Conservation (phyloP, 345 rosid species). For the Sapria himalayana region DNA sequence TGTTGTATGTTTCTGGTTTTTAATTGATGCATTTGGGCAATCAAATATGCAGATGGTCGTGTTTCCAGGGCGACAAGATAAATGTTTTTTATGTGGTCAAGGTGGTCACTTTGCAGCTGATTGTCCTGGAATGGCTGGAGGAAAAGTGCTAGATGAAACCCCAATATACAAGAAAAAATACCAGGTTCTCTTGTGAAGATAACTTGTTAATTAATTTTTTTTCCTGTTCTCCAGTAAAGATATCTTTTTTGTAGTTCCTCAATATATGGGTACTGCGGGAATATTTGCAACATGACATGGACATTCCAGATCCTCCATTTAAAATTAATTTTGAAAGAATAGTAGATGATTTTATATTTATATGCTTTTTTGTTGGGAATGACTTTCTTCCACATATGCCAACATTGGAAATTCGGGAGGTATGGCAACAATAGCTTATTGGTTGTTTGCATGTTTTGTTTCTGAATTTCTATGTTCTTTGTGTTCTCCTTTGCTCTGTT, state of each 20-base stretch:
- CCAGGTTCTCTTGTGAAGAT: constrained; percentile 34
- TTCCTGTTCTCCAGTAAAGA: constrained; percentile 1
- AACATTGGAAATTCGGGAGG: constrained; percentile 96
- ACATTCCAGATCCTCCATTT: constrained; percentile 67
- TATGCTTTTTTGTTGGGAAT: constrained; percentile 97
- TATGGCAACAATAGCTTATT: constrained; percentile 11
- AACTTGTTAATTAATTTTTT: neutral
- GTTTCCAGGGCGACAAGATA: constrained; percentile 85
- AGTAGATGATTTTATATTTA: constrained; percentile 91
- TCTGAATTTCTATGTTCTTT: neutral
- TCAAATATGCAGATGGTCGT: constrained; percentile 45
- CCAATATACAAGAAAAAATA: constrained; percentile 94
- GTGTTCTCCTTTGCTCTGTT: too few species aligned
- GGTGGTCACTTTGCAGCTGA: constrained; percentile 94
- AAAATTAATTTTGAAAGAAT: constrained; percentile 59
- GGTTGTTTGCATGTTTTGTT: neutral
- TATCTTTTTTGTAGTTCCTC: constrained; percentile 43
- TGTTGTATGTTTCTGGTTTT: too few species aligned
- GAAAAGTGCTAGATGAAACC: constrained; percentile 26
- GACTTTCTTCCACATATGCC: constrained; percentile 99
- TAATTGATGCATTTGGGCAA: neutral
- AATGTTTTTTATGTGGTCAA: constrained; percentile 83
- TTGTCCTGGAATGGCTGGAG: constrained; percentile 49
- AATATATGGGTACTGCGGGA: constrained; percentile 86
- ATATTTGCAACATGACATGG: constrained; percentile 77